These are phyloP conservation scores for Russula ochroleuca DNA, from an alignment of 768 basidiomycete genomes.

Conservation along the genomic window DNA sequence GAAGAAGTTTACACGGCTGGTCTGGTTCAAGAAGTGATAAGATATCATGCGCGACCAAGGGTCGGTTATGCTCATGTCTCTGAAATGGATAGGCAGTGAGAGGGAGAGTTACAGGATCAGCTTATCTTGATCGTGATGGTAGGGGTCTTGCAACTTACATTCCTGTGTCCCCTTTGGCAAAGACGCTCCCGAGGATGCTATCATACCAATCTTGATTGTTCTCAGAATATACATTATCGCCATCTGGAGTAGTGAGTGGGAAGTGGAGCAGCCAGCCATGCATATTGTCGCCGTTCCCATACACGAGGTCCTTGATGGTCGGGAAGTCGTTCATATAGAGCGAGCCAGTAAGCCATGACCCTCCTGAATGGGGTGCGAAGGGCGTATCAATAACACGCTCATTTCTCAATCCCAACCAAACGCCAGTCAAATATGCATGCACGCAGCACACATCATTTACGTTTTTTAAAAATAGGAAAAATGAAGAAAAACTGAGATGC, in stretches of 20 bases:
- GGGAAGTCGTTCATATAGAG: slow-evolving; percentile 64
- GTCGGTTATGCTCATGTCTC: slow-evolving; percentile 63
- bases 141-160: slow-evolving; percentile 41
- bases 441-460: neutral
- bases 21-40: slow-evolving; percentile 71
- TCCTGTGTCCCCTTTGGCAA: slow-evolving; percentile 50
- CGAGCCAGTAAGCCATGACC: slow-evolving; percentile 65
- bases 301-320: slow-evolving; percentile 50
- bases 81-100: slow-evolving; percentile 28
- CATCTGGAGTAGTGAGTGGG: slow-evolving; percentile 51
- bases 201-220: slow-evolving; percentile 52
- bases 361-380: slow-evolving; percentile 38
- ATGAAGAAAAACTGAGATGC: slow-evolving; percentile 4
- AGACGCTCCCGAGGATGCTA: slow-evolving; percentile 50
- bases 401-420: neutral
- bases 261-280: slow-evolving; percentile 56
- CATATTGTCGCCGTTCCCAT: slow-evolving; percentile 47
- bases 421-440: neutral
- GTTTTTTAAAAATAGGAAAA: too few relatives aligned
- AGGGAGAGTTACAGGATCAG: neutral
- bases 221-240: slow-evolving; percentile 41
- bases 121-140: neutral
- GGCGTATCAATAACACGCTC: neutral
- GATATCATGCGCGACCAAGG: slow-evolving; percentile 62
- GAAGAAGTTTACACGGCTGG: slow-evolving; percentile 54